These are phyloP conservation scores for Somion occarium DNA, from an alignment of 1,284 basidiomycete species.

Conservation along the genomic window DNA sequence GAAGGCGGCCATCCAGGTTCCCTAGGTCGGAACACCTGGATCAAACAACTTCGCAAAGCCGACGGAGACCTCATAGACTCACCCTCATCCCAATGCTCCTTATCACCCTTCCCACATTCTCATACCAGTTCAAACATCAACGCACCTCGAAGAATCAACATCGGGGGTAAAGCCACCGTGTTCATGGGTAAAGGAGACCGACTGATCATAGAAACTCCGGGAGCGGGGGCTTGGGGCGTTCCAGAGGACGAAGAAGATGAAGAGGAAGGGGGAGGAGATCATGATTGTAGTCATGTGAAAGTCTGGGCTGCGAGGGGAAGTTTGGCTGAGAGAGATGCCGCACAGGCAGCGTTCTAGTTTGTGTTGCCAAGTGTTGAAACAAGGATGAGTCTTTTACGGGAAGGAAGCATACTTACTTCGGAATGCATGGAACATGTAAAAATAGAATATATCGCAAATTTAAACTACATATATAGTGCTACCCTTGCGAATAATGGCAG, in stretches of 20 bases:
- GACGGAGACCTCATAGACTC: conserved; percentile 55
- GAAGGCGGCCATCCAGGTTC: conserved; percentile 78
- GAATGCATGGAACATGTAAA: too few relatives aligned
- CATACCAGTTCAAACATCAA: background rate
- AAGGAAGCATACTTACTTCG: too few relatives aligned
- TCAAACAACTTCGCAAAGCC: conserved; percentile 68
- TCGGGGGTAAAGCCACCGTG: conserved; percentile 89
- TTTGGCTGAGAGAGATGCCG: conserved; percentile 64
- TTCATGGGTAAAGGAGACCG: conserved; percentile 84
- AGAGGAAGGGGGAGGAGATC: conserved; percentile 21
- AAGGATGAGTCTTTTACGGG: too few relatives aligned
- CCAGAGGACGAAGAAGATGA: conserved; percentile 31
- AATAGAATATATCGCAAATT: too few relatives aligned
- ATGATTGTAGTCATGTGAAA: conserved; percentile 31
- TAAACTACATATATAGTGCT: too few relatives aligned
- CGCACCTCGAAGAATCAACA: conserved; percentile 69
- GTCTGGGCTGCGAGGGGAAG: conserved; percentile 74
- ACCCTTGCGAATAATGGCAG: too few relatives aligned
- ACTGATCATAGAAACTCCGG: conserved; percentile 84
- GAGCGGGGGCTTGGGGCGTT: conserved; percentile 87
- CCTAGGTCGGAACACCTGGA: conserved; percentile 86
- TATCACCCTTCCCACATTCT: background rate
- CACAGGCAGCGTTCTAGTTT: conserved; percentile 56
- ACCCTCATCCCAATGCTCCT: conserved; percentile 6
- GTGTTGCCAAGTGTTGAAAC: too few relatives aligned